Percentiles rank a stretch among this genome's conserved stretches.
Conservation (phyloP, 805 yeast species). For the Sungouiella blattae region DNA sequence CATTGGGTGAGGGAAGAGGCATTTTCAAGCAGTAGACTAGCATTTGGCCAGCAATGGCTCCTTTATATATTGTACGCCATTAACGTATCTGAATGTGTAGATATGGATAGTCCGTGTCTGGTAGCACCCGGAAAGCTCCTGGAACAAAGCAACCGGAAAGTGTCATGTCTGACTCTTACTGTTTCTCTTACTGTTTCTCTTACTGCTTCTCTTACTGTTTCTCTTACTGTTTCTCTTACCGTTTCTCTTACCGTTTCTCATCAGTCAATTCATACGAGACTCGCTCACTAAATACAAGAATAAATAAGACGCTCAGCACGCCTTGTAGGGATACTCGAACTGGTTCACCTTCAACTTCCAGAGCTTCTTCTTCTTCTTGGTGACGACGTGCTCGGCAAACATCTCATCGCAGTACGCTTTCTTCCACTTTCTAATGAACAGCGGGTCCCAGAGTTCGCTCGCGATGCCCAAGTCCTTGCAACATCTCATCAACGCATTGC, state of each 20-base stretch:
- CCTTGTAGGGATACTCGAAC: slow-evolving; percentile 82
- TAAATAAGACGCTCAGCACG: slow-evolving; percentile 4
- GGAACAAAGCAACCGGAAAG: too few species aligned
- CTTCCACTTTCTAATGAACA: slow-evolving; percentile 57
- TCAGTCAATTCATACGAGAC: slow-evolving; percentile 1
- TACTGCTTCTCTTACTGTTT: too few species aligned
- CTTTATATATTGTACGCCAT: too few species aligned
- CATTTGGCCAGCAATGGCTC: too few species aligned
- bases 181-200: too few species aligned
- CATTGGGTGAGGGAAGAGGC: slow-evolving; percentile 68
- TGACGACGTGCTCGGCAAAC: slow-evolving; percentile 78
- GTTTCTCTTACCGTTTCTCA: too few species aligned
- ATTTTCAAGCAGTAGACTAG: slow-evolving; percentile 37
- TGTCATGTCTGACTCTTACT: too few species aligned
- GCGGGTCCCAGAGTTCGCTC: slow-evolving; percentile 96
- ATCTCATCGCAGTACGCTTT: slow-evolving; percentile 64
- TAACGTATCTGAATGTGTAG: too few species aligned
- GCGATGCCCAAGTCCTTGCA: slow-evolving; percentile 97
- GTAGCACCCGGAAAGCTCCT: too few species aligned
- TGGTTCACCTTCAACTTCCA: slow-evolving; percentile 81
- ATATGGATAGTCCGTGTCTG: too few species aligned
- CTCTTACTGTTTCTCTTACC: too few species aligned
- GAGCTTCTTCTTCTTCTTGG: slow-evolving; percentile 81
- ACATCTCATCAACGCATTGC: slow-evolving; percentile 95
- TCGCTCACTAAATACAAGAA: not conserved